Base-by-base conservation (phyloP, 257 asterid genomes). In the Fraxinus anomala region DNA sequence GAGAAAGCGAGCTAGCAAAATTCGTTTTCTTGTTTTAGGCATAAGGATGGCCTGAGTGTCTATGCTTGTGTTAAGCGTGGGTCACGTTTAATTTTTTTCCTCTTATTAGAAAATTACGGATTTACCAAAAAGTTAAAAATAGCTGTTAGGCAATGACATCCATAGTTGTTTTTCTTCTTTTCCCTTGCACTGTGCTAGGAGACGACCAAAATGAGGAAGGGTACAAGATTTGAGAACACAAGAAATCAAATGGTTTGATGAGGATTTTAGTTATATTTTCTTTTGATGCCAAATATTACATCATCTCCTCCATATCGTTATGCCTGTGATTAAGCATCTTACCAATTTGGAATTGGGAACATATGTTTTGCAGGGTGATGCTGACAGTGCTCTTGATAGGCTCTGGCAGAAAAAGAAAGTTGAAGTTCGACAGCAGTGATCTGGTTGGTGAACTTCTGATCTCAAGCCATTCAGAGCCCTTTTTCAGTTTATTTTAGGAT, bases 381-480 rank as follows among this genome's bases (percentile, higher is more conserved):
- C 69, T 24, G 69, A 63, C 34, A 24, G 69, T 24, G 69, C 34
- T 63, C 69, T 63, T 24, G 69, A 63, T 24, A 63, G 69, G 69
- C 69, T 63, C 33, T 63, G 69, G 69, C 69, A 63, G 19, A 63
- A 63, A 24, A 63, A 63, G 69, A 63, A 63, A 63, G 69, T 63
- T 24, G 69, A 63, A 63, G 69, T 63, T 23, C 33, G 33, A 21
- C 66, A 63, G 12, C 34, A 63, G 34, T 63, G 69, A 63, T 63
- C 69, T 63, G 33, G 34, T 14, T 26, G 28, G 68, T 61, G 68
- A 11, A n/a, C 68, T 7, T 23, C 31, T 23, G 7, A 23, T 63
- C n/a, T 47, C 54, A 13, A 47, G 54, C 6, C 19, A 14, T 47
- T 4, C 54, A 47, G 54, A 14, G 19, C 19, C 33, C 14, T 23